These are phyloP conservation scores for Globisporangium carolinianum DNA, from an alignment of 352 stramenopile genomes.

Conservation along the genomic window DNA sequence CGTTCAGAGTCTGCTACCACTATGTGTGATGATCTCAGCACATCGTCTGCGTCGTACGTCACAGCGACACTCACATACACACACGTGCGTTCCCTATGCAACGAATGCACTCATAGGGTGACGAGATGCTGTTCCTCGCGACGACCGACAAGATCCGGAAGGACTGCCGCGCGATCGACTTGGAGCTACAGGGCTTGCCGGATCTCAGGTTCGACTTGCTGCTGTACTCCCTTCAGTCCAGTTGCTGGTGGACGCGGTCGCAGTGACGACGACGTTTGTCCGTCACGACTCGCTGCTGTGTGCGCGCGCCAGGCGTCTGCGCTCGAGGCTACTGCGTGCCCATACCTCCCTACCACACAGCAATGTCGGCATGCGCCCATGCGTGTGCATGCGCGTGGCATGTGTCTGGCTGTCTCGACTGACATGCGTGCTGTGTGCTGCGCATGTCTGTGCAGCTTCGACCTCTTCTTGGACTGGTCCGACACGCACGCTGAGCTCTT, in stretches of 20 bases:
- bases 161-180: slow-evolving; percentile 54
- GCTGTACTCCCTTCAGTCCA: slow-evolving; percentile 9
- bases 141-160: slow-evolving; percentile 60
- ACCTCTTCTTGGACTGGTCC: slow-evolving; percentile 61
- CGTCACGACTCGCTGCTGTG: slow-evolving; percentile 1
- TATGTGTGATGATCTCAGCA: too few relatives aligned
- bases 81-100: not conserved
- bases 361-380: too few relatives aligned
- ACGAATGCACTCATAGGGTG: slow-evolving; percentile 21
- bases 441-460: slow-evolving; percentile 30
- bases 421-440: not conserved
- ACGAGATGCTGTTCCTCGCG: slow-evolving; percentile 60
- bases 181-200: slow-evolving; percentile 46
- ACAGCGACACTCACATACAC: not conserved
- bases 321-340: slow-evolving; percentile 13
- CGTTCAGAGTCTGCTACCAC: not conserved
- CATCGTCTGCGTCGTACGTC: too few relatives aligned
- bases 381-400: too few relatives aligned
- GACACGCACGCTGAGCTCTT: slow-evolving; percentile 36
- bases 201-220: slow-evolving; percentile 47
- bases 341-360: too few relatives aligned
- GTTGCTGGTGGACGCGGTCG: slow-evolving; percentile 10
- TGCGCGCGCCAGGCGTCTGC: not conserved
- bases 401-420: not conserved
- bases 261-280: not conserved